A percentile compares a stretch with the other conserved stretches of the same genome.
These are phyloP conservation scores for Takashimella koratensis DNA, from an alignment of 1,284 basidiomycete genomes.

Conservation along the genomic window DNA sequence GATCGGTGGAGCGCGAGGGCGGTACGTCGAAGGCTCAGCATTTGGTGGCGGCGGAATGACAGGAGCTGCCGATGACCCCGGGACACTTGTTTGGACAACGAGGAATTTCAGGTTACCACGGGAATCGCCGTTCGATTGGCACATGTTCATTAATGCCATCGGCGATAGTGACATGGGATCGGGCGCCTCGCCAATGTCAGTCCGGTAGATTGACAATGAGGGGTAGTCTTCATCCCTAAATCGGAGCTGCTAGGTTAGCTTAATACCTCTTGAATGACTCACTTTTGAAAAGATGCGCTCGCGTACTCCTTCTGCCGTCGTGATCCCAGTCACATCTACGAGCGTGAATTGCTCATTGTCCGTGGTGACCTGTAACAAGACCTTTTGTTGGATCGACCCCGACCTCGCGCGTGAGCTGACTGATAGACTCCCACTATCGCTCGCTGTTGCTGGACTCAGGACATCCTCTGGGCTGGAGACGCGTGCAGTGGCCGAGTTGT, in stretches of 20 bases:
- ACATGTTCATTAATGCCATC: conserved; percentile 67
- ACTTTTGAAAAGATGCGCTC: conserved; percentile 83
- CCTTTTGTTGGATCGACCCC: conserved; percentile 23
- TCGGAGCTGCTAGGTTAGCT: conserved; percentile 57
- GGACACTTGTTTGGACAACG: conserved; percentile 51
- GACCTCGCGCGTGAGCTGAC: conserved; percentile 16
- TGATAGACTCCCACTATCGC: conserved; percentile 10
- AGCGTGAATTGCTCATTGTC: conserved; percentile 75
- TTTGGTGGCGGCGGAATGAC: conserved; percentile 34
- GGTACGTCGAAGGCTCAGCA: conserved; percentile 4
- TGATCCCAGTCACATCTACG: conserved; percentile 71
- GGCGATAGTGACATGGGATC: conserved; percentile 66
- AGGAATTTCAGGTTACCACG: conserved; percentile 76
- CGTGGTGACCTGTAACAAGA: conserved; percentile 58
- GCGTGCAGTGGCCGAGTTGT: conserved; percentile 5
- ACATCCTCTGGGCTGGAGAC: conserved; percentile 35
- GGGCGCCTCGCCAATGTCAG: conserved; percentile 72
- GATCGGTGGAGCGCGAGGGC: conserved; percentile 28
- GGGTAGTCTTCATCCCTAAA: conserved; percentile 77
- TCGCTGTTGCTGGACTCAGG: conserved; percentile 21
- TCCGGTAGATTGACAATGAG: conserved; percentile 74
- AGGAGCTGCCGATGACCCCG: conserved; percentile 31
- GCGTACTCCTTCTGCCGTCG: conserved; percentile 67
- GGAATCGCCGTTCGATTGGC: conserved; percentile 65
- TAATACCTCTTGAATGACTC: conserved; percentile 21